Base-by-base conservation (phyloP, 1,139 yeast genomes). In the Arxiozyma slooffiae region DNA sequence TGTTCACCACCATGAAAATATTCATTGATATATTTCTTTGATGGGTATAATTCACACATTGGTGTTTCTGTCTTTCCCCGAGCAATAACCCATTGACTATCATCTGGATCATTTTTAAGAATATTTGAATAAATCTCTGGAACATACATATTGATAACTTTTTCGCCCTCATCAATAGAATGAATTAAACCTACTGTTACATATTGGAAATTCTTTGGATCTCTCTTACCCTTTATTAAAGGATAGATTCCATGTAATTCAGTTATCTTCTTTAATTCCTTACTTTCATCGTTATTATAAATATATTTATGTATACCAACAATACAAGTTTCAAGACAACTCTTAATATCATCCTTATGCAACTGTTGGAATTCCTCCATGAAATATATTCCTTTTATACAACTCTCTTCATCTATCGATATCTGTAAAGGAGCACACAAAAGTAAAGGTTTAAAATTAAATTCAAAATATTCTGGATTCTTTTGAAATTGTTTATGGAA, bases 41-140 rank as follows among this genome's bases (percentile, higher is more conserved):
- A 56, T n/a, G 70, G 69, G 57, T 68, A 68, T 7, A 72, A 51
- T 53, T 70, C 77, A 66, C 71, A 71, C n/a, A 75, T 61, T 0
- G 85, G 85, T 2, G 77, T 63, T 47, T 81, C 86, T 1, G 88
- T 79, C 42, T 81, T 77, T 1, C 94, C 94, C 55, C 87, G 75
- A 0, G 80, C 73, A 1, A 87, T 53, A 0, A 84, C 53, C 46
- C 81, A 61, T 45, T 72, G 71, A 43, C 60, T 61, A 0, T 71
- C 70, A 1, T 63, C 55, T 7, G 55, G 48, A 2, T 23, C n/a
- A 7, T 44, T 37, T 9, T 24, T 9, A 44, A 39, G 22, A 20
- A 44, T 22, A 40, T 14, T 17, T 26, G 8, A 46, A 48, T 49
- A 34, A 36, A 46, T 50, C 2, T 50, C 50, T 0, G 94, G 88